Conservation (phyloP, 2,329 filamentous ascomycete genomes). For the Geosmithia putterillii region DNA sequence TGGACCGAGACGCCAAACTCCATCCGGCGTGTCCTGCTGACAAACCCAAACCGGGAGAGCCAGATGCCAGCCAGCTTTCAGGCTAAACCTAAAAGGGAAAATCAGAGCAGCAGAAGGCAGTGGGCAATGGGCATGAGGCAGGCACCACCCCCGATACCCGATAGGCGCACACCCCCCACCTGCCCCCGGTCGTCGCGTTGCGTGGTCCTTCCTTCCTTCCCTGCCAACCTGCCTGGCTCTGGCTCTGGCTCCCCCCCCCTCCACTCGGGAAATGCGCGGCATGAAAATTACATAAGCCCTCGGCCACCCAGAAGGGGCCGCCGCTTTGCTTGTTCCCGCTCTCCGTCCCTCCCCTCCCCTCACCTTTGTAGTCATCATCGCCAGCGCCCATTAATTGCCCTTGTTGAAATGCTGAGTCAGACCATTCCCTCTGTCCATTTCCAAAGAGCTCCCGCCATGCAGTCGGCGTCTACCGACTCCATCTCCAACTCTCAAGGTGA, state of each 20-base stretch:
- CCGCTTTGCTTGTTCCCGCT: background rate
- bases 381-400: background rate
- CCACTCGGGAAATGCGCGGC: background rate
- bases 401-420: slow-evolving; percentile 21
- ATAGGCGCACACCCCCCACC: background rate
- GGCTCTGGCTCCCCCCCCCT: background rate
- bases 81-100: too few relatives aligned
- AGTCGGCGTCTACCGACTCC: slow-evolving; percentile 1
- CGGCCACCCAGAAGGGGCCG: background rate
- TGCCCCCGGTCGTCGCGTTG: background rate
- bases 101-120: too few relatives aligned
- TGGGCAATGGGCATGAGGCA: too few relatives aligned
- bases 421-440: slow-evolving; percentile 9
- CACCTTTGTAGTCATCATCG: slow-evolving; percentile 3
- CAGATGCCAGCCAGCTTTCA: too few relatives aligned
- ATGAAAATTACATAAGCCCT: slow-evolving; percentile 2
- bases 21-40: background rate
- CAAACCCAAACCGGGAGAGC: background rate
- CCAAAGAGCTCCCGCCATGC: slow-evolving; percentile 2
- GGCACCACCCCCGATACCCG: too few relatives aligned
- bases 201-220: background rate
- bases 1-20: background rate
- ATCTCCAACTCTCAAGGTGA: slow-evolving; percentile 3
- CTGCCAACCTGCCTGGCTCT: background rate
- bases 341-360: background rate